Evolutionary conservation across 306 rosid genomes (phyloP).

Genomic region (Acacia crassicarpa): DNA sequence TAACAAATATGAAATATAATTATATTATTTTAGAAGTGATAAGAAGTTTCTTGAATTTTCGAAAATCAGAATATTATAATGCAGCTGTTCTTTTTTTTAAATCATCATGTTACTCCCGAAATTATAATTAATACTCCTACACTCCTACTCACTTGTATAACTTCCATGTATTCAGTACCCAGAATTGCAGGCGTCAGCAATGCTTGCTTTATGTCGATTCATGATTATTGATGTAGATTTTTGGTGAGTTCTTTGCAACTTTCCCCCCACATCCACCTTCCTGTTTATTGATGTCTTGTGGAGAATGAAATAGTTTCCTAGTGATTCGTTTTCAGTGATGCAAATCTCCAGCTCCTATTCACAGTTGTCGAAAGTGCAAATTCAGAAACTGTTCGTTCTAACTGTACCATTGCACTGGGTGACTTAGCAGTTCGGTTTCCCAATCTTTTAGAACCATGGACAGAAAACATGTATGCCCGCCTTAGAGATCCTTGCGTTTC

Average conservation of each 20-base stretch:
- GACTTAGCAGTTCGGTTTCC: conserved; percentile 97
- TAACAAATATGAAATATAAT: neutral
- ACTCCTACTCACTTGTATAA: conserved; percentile 19
- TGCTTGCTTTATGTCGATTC: conserved; percentile 94
- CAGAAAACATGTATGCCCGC: conserved; percentile 91
- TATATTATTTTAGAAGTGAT: conserved; percentile 1
- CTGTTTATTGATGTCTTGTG: neutral
- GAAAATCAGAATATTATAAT: neutral
- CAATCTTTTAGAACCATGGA: conserved; percentile 95
- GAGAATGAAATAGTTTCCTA: conserved; percentile 26
- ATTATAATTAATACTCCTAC: neutral
- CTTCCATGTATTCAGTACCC: conserved; percentile 64
- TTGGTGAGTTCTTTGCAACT: conserved; percentile 60
- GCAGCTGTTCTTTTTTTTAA: neutral
- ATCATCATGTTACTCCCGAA: neutral
- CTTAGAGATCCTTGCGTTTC: conserved; percentile 70
- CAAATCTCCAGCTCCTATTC: conserved; percentile 95
- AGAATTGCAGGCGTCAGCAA: conserved; percentile 90
- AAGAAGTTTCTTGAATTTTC: conserved; percentile 8
- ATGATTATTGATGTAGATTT: conserved; percentile 90
- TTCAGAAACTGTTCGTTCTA: conserved; percentile 91
- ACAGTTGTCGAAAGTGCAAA: conserved; percentile 79
- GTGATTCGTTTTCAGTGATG: conserved; percentile 55
- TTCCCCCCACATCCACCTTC: conserved; percentile 9
- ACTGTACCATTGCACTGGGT: conserved; percentile 91